These are phyloP conservation scores for Aureobasidium leucospermi DNA, from an alignment of 2,329 filamentous ascomycete species.

Conservation along the genomic window DNA sequence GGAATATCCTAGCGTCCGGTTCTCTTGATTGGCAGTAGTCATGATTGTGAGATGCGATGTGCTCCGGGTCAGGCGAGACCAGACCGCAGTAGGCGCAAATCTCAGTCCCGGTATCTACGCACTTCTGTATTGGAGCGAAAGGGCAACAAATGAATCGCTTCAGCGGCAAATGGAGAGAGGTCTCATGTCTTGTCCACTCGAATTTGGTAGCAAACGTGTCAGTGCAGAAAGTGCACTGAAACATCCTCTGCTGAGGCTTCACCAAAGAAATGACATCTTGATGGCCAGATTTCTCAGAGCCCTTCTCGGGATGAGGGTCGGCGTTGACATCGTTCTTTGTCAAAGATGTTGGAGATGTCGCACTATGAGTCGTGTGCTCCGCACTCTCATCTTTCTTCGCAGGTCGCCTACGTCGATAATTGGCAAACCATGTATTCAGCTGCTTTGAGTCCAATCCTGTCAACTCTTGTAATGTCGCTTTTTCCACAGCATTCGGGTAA, in stretches of 20 bases:
- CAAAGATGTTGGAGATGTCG: background rate
- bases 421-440: background rate
- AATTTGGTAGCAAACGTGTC: slow-evolving; percentile 51
- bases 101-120: background rate
- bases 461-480: background rate
- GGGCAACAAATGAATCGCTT: slow-evolving; percentile 59
- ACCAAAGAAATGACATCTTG: background rate
- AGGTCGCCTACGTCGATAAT: background rate
- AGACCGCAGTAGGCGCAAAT: slow-evolving; percentile 21
- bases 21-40: slow-evolving; percentile 59
- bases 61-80: slow-evolving; percentile 28
- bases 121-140: slow-evolving; percentile 36
- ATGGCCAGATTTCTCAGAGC: background rate
- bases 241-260: slow-evolving; percentile 20
- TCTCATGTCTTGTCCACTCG: slow-evolving; percentile 58
- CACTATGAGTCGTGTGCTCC: background rate
- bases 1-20: slow-evolving; percentile 55
- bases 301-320: background rate
- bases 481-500: background rate
- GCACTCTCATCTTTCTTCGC: background rate
- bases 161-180: slow-evolving; percentile 57
- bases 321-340: too few relatives aligned
- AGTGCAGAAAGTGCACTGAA: slow-evolving; percentile 52
- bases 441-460: background rate
- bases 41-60: slow-evolving; percentile 55